Conservation (phyloP, 805 yeast species). For the Candida xiaguanensis region DNA sequence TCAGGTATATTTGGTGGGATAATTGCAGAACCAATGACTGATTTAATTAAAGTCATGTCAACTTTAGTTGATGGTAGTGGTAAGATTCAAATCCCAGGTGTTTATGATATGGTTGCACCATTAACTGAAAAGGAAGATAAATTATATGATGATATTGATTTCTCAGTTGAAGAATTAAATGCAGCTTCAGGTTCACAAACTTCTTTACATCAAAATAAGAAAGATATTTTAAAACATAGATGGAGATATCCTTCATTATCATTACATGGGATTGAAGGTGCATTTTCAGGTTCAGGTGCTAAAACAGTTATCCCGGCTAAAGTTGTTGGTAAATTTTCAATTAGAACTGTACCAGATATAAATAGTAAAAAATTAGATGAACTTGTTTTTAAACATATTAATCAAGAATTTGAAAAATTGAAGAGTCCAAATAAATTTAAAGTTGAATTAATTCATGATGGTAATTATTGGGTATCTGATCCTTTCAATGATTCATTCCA, state of each 20-base stretch:
- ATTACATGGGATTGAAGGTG: constrained; percentile 96
- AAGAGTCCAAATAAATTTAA: constrained; percentile 72
- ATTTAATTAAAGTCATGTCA: constrained; percentile 73
- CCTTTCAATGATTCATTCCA: constrained; percentile 90
- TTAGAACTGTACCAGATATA: constrained; percentile 96
- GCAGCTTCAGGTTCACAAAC: constrained; percentile 87
- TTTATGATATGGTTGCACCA: constrained; percentile 93
- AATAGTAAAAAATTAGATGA: constrained; percentile 75
- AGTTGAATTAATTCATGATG: constrained; percentile 85
- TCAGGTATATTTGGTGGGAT: constrained; percentile 97
- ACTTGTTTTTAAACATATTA: constrained; percentile 68
- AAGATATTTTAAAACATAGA: constrained; percentile 91
- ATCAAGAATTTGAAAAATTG: constrained; percentile 60
- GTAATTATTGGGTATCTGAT: constrained; percentile 93
- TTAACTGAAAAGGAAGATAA: constrained; percentile 75
- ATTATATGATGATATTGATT: constrained; percentile 83
- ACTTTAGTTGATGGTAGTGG: constrained; percentile 80
- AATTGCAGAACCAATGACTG: constrained; percentile 96
- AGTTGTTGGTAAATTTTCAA: constrained; percentile 91
- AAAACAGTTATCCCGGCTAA: constrained; percentile 97
- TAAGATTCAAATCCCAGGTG: constrained; percentile 80
- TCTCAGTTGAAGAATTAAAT: constrained; percentile 77
- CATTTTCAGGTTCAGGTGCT: constrained; percentile 92
- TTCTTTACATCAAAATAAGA: constrained; percentile 69
- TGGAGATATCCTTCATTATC: constrained; percentile 98